Conservation (phyloP, 257 asterid genomes). For the Solanum megistacrolobum region DNA sequence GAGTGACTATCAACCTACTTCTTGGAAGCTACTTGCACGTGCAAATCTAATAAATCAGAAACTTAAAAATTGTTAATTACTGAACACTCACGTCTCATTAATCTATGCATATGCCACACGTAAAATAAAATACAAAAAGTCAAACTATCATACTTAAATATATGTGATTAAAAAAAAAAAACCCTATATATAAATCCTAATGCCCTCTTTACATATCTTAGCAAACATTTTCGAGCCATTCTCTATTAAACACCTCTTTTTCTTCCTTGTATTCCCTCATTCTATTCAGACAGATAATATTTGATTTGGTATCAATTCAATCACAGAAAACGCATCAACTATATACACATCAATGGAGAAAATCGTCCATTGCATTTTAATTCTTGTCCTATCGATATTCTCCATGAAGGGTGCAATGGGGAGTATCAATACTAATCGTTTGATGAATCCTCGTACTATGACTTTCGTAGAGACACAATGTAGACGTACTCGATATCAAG, state of each 20-base stretch:
- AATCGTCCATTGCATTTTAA: neutral
- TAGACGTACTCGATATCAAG: slow-evolving; percentile 24
- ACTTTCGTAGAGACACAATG: slow-evolving; percentile 36
- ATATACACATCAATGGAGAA: neutral
- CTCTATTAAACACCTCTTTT: neutral
- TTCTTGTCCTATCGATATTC: slow-evolving; percentile 7
- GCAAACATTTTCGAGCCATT: neutral
- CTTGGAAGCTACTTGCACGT: slow-evolving; percentile 13
- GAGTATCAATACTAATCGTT: slow-evolving; percentile 1
- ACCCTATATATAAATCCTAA: slow-evolving; percentile 17
- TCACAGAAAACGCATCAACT: neutral
- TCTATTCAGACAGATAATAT: neutral
- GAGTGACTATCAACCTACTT: neutral
- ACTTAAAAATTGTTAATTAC: neutral
- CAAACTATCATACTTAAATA: neutral
- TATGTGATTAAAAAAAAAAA: neutral
- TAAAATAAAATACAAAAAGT: neutral
- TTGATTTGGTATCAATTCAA: neutral
- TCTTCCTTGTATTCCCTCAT: neutral
- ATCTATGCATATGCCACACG: neutral
- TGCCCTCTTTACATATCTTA: slow-evolving; percentile 4
- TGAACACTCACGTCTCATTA: neutral
- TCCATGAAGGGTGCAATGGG: slow-evolving; percentile 6
- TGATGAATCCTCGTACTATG: neutral
- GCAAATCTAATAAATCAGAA: neutral